A percentile compares a stretch with the other conserved stretches of the same genome.
These are phyloP conservation scores for Exobasidium rhododendri DNA, from an alignment of 1,284 basidiomycete species.

Conservation along the genomic window DNA sequence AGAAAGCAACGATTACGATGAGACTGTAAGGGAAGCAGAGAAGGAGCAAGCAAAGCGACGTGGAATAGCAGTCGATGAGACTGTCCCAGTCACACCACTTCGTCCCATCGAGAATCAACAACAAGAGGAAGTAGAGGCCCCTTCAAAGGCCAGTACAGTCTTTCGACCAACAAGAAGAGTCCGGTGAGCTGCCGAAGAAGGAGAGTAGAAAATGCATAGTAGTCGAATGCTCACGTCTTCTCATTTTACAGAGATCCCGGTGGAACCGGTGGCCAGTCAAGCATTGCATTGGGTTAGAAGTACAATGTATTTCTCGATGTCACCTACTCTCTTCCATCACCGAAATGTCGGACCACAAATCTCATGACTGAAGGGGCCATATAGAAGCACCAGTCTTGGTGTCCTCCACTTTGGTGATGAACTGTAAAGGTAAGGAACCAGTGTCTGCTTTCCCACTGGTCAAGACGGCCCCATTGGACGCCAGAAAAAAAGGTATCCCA, in stretches of 20 bases:
- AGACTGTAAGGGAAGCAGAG: constrained; percentile 13
- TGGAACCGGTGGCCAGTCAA: constrained; percentile 37
- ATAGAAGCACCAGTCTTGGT: constrained; percentile 23
- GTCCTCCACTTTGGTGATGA: constrained; percentile 32
- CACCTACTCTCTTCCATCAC: constrained; percentile 1
- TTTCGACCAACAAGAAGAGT: constrained; percentile 40
- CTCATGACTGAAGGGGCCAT: constrained; percentile 21
- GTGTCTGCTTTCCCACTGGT: constrained; percentile 62
- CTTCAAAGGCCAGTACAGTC: constrained; percentile 23
- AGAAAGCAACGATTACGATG: constrained; percentile 19
- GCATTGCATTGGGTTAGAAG: constrained; percentile 20
- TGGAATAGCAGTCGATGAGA: not conserved
- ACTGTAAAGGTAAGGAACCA: constrained; percentile 26
- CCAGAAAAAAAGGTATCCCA: constrained; percentile 70
- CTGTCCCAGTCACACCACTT: not conserved
- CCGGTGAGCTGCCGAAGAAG: constrained; percentile 19
- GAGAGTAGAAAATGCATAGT: not conserved
- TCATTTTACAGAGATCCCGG: constrained; percentile 26
- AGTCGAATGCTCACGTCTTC: not conserved
- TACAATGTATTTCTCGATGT: no score
- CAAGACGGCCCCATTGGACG: constrained; percentile 77
- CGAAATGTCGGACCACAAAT: not conserved
- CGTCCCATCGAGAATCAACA: constrained; percentile 11
- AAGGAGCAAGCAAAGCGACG: constrained; percentile 9
- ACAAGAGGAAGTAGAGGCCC: constrained; percentile 1